Evolutionary conservation across 2,329 filamentous ascomycete species (phyloP).

Genomic region (Dactylellina sp.): DNA sequence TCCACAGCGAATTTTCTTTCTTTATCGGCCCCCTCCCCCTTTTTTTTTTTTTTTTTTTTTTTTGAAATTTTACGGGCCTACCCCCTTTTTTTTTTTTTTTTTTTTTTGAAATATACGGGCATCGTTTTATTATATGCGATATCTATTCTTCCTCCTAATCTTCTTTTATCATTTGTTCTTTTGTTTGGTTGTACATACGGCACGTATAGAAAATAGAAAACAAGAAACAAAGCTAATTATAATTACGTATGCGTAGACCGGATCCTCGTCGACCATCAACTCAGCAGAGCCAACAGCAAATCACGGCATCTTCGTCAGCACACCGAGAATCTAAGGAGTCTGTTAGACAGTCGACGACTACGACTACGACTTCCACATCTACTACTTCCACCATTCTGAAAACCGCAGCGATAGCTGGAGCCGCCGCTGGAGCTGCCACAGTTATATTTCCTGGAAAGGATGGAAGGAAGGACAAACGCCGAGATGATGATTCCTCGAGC

Average conservation of each 20-base stretch:
- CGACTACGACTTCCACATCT: conserved; percentile 17
- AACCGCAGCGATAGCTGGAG: conserved; percentile 18
- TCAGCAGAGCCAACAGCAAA: conserved; percentile 35
- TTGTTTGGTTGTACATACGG: conserved; percentile 18
- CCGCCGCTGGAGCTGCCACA: conserved; percentile 11
- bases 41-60: not conserved
- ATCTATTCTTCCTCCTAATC: not conserved
- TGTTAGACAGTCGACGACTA: conserved; percentile 20
- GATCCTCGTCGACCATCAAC: conserved; percentile 32
- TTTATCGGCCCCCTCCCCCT: too few relatives aligned
- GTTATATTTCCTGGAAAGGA: conserved; percentile 46
- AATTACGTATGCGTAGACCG: conserved; percentile 47
- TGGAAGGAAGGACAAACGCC: conserved; percentile 1
- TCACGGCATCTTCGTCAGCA: conserved; percentile 14
- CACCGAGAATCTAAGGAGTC: conserved; percentile 21
- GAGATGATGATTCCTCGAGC: conserved; percentile 27
- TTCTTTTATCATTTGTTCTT: conserved; percentile 3
- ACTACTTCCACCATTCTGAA: conserved; percentile 33
- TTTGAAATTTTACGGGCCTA: not conserved
- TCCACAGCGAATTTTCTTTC: conserved; percentile 13
- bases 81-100: not conserved
- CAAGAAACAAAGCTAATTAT: conserved; percentile 41
- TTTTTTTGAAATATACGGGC: not conserved
- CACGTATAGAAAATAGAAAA: conserved; percentile 22
- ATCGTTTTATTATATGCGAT: too few relatives aligned